A percentile compares a stretch with the other conserved stretches of the same genome.
These are phyloP conservation scores for Malus sylvestris DNA, from an alignment of 306 rosid species.

Conservation along the genomic window DNA sequence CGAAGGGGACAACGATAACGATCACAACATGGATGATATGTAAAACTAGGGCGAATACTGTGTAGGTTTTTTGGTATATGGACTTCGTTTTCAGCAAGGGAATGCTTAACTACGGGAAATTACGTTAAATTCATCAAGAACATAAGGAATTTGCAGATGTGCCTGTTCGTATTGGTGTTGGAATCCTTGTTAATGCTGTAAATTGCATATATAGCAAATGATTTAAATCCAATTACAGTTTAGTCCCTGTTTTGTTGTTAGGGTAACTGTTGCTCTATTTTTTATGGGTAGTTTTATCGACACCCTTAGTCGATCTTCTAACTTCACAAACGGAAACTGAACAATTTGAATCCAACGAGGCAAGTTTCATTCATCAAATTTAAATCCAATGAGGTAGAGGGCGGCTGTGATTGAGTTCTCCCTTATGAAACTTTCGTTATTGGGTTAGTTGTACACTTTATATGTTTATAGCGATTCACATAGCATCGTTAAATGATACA, in stretches of 20 bases:
- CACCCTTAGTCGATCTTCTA: too few relatives aligned
- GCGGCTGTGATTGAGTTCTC: too few relatives aligned
- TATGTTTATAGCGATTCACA: too few relatives aligned
- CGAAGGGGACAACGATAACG: constrained; percentile 86
- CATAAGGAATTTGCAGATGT: not conserved
- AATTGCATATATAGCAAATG: not conserved
- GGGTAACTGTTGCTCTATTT: too few relatives aligned
- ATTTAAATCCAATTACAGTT: not conserved
- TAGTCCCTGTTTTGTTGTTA: too few relatives aligned
- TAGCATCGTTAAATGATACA: not conserved
- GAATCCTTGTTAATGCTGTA: not conserved
- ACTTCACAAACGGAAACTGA: too few relatives aligned
- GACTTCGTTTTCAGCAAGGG: not conserved
- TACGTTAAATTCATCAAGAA: not conserved
- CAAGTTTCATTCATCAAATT: too few relatives aligned
- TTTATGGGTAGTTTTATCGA: too few relatives aligned
- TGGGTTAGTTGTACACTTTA: too few relatives aligned
- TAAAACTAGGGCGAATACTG: constrained; percentile 14
- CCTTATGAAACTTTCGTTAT: too few relatives aligned
- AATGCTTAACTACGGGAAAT: not conserved
- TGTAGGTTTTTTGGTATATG: not conserved
- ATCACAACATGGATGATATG: constrained; percentile 64
- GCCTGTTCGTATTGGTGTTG: not conserved
- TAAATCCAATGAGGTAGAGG: too few relatives aligned
- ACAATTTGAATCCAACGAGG: too few relatives aligned